Base-by-base conservation (phyloP, 495 filamentous ascomycete species). In the Xylona heveae region DNA sequence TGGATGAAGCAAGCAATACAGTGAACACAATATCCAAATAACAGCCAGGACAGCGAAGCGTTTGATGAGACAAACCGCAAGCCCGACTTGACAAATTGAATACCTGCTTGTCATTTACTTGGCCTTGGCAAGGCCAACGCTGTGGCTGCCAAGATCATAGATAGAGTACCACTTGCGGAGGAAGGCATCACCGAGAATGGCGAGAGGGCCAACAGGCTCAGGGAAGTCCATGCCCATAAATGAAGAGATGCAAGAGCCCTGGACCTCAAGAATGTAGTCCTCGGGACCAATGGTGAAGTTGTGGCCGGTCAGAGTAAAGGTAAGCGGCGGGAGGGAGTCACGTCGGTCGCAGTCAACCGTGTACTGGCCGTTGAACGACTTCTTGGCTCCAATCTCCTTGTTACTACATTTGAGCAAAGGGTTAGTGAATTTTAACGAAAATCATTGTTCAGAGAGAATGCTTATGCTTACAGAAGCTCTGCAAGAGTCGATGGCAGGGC, bases 151-250 rank as follows among this genome's bases (percentile, higher is more conserved):
- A 24, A 92, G 59, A 54, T 99, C 78, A 47, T 95, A 99, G 46
- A 95, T 76, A 37, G 80, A 91, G 67, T 95, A 99, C 71, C 78
- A 99, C 55, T 62, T 80, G 53, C 90, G 69, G 49, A 99, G 68
- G 78, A 99, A 99, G 28, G 90, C 76, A 54, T 99, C 90, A 44
- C 90, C 90, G 20, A 99, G 70, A 38, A 99, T 95, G 27, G 81
- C 90, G 31, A 99, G 65, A 35, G 90, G 90, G 10, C 90, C 88
- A 37, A 77, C 72, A 13, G 82, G 83, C 45, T 74, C 76, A 15
- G 79, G 81, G 68, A 94, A 78, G 54, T 95, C 88, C 77, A 94
- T 91, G 42, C 85, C 85, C 71, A 92, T 85, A 62, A 99, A 91
- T 39, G 78, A 73, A 30, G 81, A 91, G 57, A 99, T 91, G 59